Conservation (phyloP, 768 basidiomycete genomes). For the Candolleomyces aberdarensis region DNA sequence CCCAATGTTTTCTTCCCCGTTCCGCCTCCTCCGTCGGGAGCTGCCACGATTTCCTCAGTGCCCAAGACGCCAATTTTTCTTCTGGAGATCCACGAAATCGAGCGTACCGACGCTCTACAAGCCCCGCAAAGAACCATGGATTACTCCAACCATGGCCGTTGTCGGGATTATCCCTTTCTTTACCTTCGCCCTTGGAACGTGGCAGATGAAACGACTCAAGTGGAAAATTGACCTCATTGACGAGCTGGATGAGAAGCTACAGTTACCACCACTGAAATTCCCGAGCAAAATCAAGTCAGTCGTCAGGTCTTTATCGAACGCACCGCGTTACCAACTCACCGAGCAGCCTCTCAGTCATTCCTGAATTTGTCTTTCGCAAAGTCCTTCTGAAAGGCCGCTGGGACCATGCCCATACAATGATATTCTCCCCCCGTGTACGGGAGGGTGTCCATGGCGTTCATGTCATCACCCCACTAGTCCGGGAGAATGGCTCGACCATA, state of each 20-base stretch:
- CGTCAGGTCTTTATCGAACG: conserved; percentile 11
- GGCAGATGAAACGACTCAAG: conserved; percentile 90
- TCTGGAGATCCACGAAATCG: conserved; percentile 16
- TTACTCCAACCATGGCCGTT: conserved; percentile 69
- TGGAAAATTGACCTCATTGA: conserved; percentile 97
- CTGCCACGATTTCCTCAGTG: conserved; percentile 7
- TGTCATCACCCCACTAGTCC: conserved; percentile 81
- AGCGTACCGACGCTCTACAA: conserved; percentile 50
- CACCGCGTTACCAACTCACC: conserved; percentile 16
- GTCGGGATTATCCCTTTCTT: conserved; percentile 87
- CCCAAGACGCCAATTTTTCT: conserved; percentile 8
- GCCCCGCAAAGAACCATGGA: conserved; percentile 55
- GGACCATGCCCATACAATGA: conserved; percentile 74
- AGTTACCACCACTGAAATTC: conserved; percentile 70
- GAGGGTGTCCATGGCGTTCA: conserved; percentile 89
- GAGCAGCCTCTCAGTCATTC: conserved; percentile 62
- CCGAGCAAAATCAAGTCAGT: conserved; percentile 86
- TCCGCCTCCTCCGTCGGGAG: conserved; percentile 5
- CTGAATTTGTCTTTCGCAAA: conserved; percentile 87
- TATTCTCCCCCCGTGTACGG: conserved; percentile 82
- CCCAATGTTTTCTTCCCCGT: conserved; percentile 7
- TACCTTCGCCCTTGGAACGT: conserved; percentile 85
- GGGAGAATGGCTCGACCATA: conserved; percentile 78
- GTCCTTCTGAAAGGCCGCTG: conserved; percentile 77
- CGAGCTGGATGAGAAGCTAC: conserved; percentile 87